Percentiles rank a stretch among this genome's conserved stretches.
Evolutionary conservation across 306 rosid species (phyloP).

Genomic region (Datisca glomerata): DNA sequence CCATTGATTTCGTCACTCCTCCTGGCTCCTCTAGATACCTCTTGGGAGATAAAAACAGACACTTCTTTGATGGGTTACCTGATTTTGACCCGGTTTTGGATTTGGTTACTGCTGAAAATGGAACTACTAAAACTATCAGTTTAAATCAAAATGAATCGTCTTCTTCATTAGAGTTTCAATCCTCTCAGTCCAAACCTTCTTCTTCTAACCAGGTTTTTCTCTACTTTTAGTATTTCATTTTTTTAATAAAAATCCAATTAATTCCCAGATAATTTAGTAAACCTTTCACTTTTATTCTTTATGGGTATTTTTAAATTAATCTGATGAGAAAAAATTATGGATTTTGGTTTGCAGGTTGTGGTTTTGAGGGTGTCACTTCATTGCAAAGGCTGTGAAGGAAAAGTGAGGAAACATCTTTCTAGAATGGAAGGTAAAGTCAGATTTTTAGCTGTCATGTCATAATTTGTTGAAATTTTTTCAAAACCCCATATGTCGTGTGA

Average conservation of each 20-base stretch:
- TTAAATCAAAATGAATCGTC: constrained; percentile 14
- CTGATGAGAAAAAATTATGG: background rate
- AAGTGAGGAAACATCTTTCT: constrained; percentile 49
- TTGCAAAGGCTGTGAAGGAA: constrained; percentile 58
- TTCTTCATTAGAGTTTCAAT: background rate
- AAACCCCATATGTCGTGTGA: background rate
- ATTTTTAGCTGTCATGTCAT: background rate
- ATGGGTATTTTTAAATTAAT: too few species aligned
- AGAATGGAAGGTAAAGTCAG: constrained; percentile 40
- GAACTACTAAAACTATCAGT: constrained; percentile 4
- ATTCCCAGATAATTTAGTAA: too few species aligned
- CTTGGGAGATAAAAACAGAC: constrained; percentile 15
- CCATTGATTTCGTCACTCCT: constrained; percentile 13
- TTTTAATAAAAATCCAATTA: too few species aligned
- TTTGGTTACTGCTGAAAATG: constrained; percentile 11
- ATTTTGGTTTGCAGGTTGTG: constrained; percentile 26
- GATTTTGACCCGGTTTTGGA: constrained; percentile 17
- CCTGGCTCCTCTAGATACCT: constrained; percentile 43
- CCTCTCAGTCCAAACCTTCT: constrained; percentile 11
- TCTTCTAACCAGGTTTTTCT: constrained; percentile 32
- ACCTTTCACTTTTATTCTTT: too few species aligned
- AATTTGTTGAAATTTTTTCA: background rate
- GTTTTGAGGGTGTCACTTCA: constrained; percentile 53
- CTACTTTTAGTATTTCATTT: background rate
- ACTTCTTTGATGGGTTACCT: constrained; percentile 18